Evolutionary conservation across 2,329 filamentous ascomycete genomes (phyloP).

Genomic region (Pseudogymnoascus sp.): DNA sequence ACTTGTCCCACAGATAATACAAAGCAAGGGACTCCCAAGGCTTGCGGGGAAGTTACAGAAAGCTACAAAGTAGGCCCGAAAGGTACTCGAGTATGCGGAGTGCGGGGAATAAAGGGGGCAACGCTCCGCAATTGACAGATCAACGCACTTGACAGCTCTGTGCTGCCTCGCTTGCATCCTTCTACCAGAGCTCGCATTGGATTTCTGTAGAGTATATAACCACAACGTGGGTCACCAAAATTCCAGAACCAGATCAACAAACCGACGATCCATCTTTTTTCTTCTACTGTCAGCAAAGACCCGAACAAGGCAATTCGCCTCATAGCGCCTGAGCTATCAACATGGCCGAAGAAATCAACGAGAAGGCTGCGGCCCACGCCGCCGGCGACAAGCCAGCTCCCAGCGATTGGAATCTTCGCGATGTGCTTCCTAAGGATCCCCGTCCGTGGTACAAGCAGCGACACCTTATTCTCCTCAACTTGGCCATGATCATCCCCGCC

Average conservation of each 20-base stretch:
- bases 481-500: constrained; percentile 14
- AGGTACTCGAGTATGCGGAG: constrained; percentile 1
- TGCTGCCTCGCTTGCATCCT: neutral
- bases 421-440: constrained; percentile 14
- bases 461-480: constrained; percentile 18
- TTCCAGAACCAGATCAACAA: constrained; percentile 6
- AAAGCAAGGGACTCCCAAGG: constrained; percentile 5
- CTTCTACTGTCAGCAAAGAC: neutral
- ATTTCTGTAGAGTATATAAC: constrained; percentile 1
- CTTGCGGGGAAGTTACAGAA: neutral
- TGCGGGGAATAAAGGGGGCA: constrained; percentile 4
- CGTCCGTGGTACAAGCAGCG: constrained; percentile 19
- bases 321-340: neutral
- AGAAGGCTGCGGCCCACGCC: neutral
- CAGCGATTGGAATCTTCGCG: constrained; percentile 3
- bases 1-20: neutral
- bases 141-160: neutral
- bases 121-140: constrained; percentile 6
- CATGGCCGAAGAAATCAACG: constrained; percentile 4
- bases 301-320: neutral
- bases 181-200: neutral
- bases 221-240: neutral
- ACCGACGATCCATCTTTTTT: neutral
- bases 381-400: neutral
- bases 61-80: neutral